A percentile compares a stretch with the other conserved stretches of the same genome.
Evolutionary conservation across 2,329 filamentous ascomycete species (phyloP).

Genomic region (Dactylellina sp.): DNA sequence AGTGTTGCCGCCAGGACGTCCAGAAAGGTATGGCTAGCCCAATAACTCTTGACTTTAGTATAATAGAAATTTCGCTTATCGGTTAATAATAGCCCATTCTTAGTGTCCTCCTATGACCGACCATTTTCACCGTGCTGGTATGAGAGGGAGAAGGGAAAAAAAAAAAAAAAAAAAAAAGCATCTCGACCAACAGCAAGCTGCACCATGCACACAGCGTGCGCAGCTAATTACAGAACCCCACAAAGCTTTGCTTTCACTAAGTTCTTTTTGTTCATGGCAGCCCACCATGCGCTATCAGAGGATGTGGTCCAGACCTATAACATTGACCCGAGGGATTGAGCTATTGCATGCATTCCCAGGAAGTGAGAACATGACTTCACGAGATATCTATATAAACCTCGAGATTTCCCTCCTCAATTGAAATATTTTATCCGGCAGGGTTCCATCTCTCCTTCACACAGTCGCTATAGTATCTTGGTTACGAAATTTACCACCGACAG

Average conservation of each 20-base stretch:
- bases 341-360: conserved; percentile 1
- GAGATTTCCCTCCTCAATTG: conserved; percentile 5
- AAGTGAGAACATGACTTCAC: conserved; percentile 10
- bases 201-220: conserved; percentile 14
- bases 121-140: conserved; percentile 33
- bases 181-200: conserved; percentile 21
- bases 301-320: conserved; percentile 29
- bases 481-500: too few species aligned
- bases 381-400: conserved; percentile 52
- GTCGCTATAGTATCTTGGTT: conserved; percentile 37
- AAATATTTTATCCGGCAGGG: conserved; percentile 38
- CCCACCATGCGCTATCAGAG: conserved; percentile 34
- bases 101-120: conserved; percentile 23
- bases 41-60: conserved; percentile 22
- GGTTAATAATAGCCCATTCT: conserved; percentile 50
- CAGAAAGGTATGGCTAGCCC: conserved; percentile 39
- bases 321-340: not conserved
- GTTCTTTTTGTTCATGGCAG: conserved; percentile 12
- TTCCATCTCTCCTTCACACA: conserved; percentile 36
- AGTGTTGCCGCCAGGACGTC: conserved; percentile 5
- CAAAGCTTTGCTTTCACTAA: conserved; percentile 22
- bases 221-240: conserved; percentile 41
- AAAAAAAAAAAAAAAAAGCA: not conserved
- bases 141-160: too few species aligned
- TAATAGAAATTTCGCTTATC: conserved; percentile 57